Conservation (phyloP, 1,284 basidiomycete genomes). For the Malassezia arunalokei region DNA sequence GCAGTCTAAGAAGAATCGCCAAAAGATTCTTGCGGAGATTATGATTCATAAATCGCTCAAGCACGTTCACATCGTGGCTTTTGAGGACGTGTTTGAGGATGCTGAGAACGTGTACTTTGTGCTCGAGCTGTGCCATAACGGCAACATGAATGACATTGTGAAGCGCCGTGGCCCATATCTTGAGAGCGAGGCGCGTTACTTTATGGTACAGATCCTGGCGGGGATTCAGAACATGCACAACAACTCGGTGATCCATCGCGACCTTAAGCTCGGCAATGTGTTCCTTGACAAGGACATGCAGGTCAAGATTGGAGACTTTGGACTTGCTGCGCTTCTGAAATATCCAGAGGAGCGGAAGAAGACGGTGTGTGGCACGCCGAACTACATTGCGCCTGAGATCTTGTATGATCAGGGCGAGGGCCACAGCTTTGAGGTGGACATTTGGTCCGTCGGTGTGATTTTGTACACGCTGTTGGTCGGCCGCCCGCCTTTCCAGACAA, state of each 20-base stretch:
- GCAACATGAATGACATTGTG: conserved; percentile 74
- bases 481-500: conserved; percentile 91
- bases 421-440: conserved; percentile 95
- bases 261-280: conserved; percentile 75
- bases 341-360: conserved; percentile 92
- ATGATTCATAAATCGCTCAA: conserved; percentile 85
- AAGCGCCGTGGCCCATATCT: conserved; percentile 74
- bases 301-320: conserved; percentile 93
- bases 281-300: conserved; percentile 87
- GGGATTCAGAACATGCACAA: conserved; percentile 94
- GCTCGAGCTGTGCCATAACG: conserved; percentile 79
- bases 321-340: conserved; percentile 88
- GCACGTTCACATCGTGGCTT: conserved; percentile 84
- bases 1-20: conserved; percentile 48
- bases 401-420: conserved; percentile 89
- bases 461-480: conserved; percentile 81
- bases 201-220: conserved; percentile 84
- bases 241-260: conserved; percentile 61
- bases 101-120: conserved; percentile 92
- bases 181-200: conserved; percentile 83
- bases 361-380: conserved; percentile 96
- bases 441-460: conserved; percentile 95
- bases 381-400: conserved; percentile 97
- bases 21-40: conserved; percentile 86
- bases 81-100: conserved; percentile 92